Base-by-base conservation (phyloP, 768 basidiomycete genomes). In the Trametes cingulata region DNA sequence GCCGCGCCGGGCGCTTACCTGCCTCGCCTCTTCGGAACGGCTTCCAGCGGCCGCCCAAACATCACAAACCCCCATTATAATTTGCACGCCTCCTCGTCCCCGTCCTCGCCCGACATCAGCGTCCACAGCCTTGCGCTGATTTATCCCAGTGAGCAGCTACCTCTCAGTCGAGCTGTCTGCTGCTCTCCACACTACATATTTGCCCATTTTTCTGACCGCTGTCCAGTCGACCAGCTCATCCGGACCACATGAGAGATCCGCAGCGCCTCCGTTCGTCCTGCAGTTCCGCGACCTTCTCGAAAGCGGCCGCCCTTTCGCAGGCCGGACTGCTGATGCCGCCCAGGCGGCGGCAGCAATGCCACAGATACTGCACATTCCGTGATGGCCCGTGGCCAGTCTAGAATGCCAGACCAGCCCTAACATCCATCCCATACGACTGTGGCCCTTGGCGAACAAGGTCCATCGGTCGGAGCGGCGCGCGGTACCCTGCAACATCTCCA, bases 1-100 rank as follows among this genome's bases (percentile, higher is more conserved):
- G 42, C 33, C 54, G 4, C 58, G 43, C 50, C 58, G 37, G 58
- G 51, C 58, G 58, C 25, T 19, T 46, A 20, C 9, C 42, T 29
- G 59, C 59, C 59, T 54, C 59, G 59, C 59, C 50, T 37, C 39
- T 36, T 60, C 46, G 37, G 52, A 55, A 36, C 59, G 59, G 59
- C 52, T 36, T 25, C 35, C 51, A 33, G 43, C 49, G 57, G 41
- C 49, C 49, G 56, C 47, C 39, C 51, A n/a, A 14, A 14, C 19
- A 15, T 15, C 25, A 14, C 17, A 36, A 20, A 12, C 42, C n/a
- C 39, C 48, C n/a, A n/a, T n/a, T n/a, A n/a, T n/a, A n/a, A n/a
- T n/a, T n/a, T n/a, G n/a, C n/a, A n/a, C n/a, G n/a, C n/a, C n/a
- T n/a, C 47, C 22, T 35, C 37, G 19, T 17, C 39, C 24, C n/a